These are phyloP conservation scores for Gremmenia infestans DNA, from an alignment of 2,329 filamentous ascomycete genomes.

Conservation along the genomic window DNA sequence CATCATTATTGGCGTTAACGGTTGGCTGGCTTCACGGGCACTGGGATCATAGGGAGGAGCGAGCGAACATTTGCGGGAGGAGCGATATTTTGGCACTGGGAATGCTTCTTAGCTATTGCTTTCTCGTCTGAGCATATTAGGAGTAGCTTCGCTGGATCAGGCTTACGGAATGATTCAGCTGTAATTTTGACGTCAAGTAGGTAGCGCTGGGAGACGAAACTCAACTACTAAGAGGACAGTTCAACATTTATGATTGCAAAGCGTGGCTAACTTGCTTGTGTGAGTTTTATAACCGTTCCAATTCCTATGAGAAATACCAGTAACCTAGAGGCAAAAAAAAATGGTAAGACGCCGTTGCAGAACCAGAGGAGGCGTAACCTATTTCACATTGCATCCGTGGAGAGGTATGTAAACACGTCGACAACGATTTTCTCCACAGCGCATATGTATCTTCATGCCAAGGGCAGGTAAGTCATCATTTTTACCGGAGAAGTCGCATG, in stretches of 20 bases:
- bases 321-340: no score
- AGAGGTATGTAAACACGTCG: no score
- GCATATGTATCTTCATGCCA: no score
- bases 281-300: no score
- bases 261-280: no score
- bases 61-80: background rate
- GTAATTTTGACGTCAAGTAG: background rate
- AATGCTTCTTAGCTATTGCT: background rate
- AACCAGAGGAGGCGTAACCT: no score
- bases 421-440: no score
- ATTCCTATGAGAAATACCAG: no score
- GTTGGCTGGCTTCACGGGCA: background rate
- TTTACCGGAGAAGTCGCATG: no score
- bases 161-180: background rate
- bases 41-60: background rate
- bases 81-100: background rate
- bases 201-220: constrained; percentile 3
- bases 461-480: no score
- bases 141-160: background rate
- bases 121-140: background rate
- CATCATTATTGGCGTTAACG: constrained; percentile 2
- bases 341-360: no score
- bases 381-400: no score
- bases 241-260: background rate
- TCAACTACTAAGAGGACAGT: constrained; percentile 10